Percentiles rank a stretch among this genome's conserved stretches.
phyloP scores from a whole-genome alignment of 495 filamentous ascomycete species.

The Opeltia flavorubescens region DNA sequence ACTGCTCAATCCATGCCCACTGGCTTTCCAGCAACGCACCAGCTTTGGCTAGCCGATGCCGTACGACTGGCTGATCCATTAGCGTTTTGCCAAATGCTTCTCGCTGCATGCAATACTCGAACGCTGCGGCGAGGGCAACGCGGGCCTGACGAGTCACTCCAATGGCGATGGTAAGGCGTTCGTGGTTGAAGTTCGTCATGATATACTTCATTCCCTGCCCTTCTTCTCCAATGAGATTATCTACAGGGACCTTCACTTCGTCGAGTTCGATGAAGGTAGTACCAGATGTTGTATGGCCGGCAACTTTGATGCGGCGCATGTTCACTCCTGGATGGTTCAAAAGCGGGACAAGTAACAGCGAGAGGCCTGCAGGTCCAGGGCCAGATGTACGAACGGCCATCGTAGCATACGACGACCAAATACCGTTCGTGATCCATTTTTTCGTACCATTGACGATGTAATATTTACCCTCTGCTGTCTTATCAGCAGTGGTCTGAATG shows the following conservation, averaged over 20 bases:
- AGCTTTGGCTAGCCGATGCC: constrained; percentile 55
- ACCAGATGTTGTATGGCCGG: constrained; percentile 45
- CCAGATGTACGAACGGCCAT: constrained; percentile 70
- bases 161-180: constrained; percentile 52
- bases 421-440: constrained; percentile 77
- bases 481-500: constrained; percentile 51
- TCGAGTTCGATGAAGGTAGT: constrained; percentile 68
- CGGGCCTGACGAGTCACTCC: constrained; percentile 46
- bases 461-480: constrained; percentile 45
- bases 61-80: constrained; percentile 59
- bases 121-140: constrained; percentile 49
- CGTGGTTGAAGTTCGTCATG: constrained; percentile 80
- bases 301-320: constrained; percentile 49
- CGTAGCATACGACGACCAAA: constrained; percentile 56
- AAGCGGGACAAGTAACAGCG: constrained; percentile 53
- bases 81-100: constrained; percentile 65
- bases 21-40: constrained; percentile 55
- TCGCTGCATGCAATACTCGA: constrained; percentile 54
- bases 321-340: constrained; percentile 46
- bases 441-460: constrained; percentile 65
- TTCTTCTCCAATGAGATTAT: constrained; percentile 57
- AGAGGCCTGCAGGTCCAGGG: constrained; percentile 42
- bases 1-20: constrained; percentile 63
- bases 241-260: constrained; percentile 53
- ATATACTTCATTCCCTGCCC: constrained; percentile 60